A percentile compares a stretch with the other conserved stretches of the same genome.
These are phyloP conservation scores for Venturia carpophila DNA, from an alignment of 2,329 filamentous ascomycete genomes.

Conservation along the genomic window DNA sequence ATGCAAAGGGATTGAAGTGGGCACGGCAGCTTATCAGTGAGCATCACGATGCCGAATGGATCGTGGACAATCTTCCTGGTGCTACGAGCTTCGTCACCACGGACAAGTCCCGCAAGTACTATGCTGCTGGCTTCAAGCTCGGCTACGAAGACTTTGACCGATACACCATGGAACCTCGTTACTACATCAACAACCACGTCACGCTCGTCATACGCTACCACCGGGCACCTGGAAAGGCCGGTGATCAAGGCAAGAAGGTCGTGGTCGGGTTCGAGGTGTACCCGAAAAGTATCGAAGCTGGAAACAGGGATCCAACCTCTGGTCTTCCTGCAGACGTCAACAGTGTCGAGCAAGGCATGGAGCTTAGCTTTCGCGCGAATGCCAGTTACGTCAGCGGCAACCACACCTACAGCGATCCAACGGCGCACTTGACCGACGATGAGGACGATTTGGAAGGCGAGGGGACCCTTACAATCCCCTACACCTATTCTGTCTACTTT, in stretches of 20 bases:
- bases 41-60: constrained; percentile 87
- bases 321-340: constrained; percentile 64
- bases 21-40: constrained; percentile 66
- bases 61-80: constrained; percentile 83
- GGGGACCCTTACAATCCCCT: constrained; percentile 58
- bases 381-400: constrained; percentile 45
- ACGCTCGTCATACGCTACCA: constrained; percentile 77
- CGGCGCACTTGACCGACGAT: constrained; percentile 36
- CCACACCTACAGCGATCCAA: constrained; percentile 47
- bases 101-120: constrained; percentile 79
- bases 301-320: constrained; percentile 47
- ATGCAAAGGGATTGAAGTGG: constrained; percentile 55
- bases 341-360: constrained; percentile 55
- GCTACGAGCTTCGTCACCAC: constrained; percentile 83
- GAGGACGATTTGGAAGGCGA: constrained; percentile 46
- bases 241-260: constrained; percentile 64
- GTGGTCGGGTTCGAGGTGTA: constrained; percentile 88
- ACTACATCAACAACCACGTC: constrained; percentile 81
- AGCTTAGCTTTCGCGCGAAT: constrained; percentile 60
- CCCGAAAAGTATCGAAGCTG: constrained; percentile 67
- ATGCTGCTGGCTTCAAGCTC: constrained; percentile 82
- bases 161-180: constrained; percentile 52
- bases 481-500: constrained; percentile 86
- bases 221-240: constrained; percentile 59
- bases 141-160: constrained; percentile 61